Conservation (phyloP, 257 asterid species). For the Agastache rugosa region DNA sequence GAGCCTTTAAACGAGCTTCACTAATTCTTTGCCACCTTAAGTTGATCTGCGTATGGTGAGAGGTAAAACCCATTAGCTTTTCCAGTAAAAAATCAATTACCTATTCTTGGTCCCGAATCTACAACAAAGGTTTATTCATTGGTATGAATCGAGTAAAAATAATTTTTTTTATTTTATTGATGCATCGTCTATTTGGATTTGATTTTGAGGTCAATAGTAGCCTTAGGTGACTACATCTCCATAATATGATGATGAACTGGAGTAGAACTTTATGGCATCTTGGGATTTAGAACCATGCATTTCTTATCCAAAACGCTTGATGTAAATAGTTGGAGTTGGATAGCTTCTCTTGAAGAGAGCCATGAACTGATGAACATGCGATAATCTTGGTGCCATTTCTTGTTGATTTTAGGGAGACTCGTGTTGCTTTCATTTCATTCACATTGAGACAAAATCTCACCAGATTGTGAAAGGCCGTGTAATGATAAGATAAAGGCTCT, state of each 20-base stretch:
- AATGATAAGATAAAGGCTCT: not conserved
- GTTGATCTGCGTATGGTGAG: not conserved
- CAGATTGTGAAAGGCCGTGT: slow-evolving; percentile 1
- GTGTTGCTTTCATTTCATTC: not conserved
- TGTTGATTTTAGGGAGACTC: slow-evolving; percentile 5
- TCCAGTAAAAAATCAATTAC: not conserved
- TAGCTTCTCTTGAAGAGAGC: not conserved
- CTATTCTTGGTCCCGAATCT: not conserved
- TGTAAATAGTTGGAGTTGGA: not conserved
- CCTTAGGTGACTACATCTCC: not conserved
- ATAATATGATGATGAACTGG: not conserved
- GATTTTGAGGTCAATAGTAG: not conserved
- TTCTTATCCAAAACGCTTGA: not conserved
- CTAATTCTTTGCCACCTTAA: not conserved
- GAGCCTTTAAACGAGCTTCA: not conserved
- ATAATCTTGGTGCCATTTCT: not conserved
- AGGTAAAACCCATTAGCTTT: not conserved
- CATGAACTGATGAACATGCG: not conserved
- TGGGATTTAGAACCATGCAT: not conserved
- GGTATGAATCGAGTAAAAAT: not conserved
- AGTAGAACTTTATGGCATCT: not conserved
- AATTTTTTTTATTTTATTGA: not conserved
- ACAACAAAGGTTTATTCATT: not conserved
- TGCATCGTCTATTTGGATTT: not conserved
- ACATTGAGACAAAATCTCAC: not conserved